Evolutionary conservation across 495 filamentous ascomycete species (phyloP).

Genomic region (Lepidopterella palustris): DNA sequence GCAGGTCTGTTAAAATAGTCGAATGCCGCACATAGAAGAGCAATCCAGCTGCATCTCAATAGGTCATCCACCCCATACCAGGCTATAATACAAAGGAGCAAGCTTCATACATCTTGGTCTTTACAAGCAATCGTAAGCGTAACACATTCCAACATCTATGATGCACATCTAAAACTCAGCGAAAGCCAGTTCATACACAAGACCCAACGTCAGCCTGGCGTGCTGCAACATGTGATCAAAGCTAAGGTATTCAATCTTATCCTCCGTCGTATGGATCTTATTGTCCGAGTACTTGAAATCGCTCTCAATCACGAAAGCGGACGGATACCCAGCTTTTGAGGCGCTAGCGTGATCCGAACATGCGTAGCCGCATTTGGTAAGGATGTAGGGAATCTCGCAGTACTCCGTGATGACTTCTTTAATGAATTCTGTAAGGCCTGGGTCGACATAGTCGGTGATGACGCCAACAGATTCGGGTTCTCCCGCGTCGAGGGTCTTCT

Average conservation of each 20-base stretch:
- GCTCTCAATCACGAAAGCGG: conserved; percentile 92
- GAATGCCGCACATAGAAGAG: too few relatives aligned
- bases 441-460: conserved; percentile 87
- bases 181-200: conserved; percentile 83
- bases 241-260: conserved; percentile 78
- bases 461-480: conserved; percentile 82
- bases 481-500: conserved; percentile 76
- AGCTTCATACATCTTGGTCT: too few relatives aligned
- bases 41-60: too few relatives aligned
- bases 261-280: conserved; percentile 86
- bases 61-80: too few relatives aligned
- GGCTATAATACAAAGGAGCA: too few relatives aligned
- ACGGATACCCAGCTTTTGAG: conserved; percentile 89
- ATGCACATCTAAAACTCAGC: conserved; percentile 41
- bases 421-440: conserved; percentile 79
- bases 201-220: conserved; percentile 79
- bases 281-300: conserved; percentile 78
- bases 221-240: conserved; percentile 99
- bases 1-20: too few relatives aligned
- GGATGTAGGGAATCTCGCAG: conserved; percentile 71
- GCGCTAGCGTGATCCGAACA: conserved; percentile 97
- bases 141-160: neutral
- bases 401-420: conserved; percentile 83
- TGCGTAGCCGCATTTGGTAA: conserved; percentile 94
- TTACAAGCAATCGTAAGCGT: neutral